Base-by-base conservation (phyloP, 2,329 filamentous ascomycete genomes). In the Fusarium sp. region DNA sequence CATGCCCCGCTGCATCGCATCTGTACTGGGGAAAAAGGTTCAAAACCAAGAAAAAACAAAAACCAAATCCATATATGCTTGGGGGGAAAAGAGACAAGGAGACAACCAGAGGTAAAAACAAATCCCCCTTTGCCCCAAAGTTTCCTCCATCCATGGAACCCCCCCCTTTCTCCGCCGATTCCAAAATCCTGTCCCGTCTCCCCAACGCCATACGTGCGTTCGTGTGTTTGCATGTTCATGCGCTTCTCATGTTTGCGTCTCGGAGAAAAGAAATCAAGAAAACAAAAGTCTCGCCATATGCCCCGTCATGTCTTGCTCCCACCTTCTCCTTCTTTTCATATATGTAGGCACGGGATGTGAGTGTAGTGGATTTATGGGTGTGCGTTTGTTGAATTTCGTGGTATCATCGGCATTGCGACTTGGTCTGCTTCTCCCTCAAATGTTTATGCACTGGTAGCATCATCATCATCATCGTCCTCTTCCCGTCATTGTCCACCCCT, bases 401-500 rank as follows among this genome's bases (percentile, higher is more conserved):
- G 80, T 64, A 75, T 79, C 80, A 71, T 80, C 65, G 65, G 59
- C 68, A 71, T 64, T 71, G 71, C 67, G 58, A 66, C 68, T 62
- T 70, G 41, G 68, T 71, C 53, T 75, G 60, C 63, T 70, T 66
- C 62, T 59, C 60, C 62, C 57, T 65, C 65, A 59, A 56, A 61
- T 60, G 57, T 65, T 43, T 62, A 61, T 70, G 67, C 67, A 66
- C 60, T 70, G 53, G 57, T 56, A 65, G 54, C 68, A 66, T 65
- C 60, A 43, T 48, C 58, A 23, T 23, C 18, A 23, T 23, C 18
- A 23, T 23, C 18, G 18, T 23, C 18, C 18, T 23, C 18, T 23
- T 23, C 55, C 62, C 61, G 77, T 76, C 54, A 81, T 78, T 50
- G 78, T 76, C 36, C 81, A 81, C 64, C 79, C 75, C 60, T 57